Evolutionary conservation across 495 filamentous ascomycete genomes (phyloP).

Genomic region (Penicillium arizonense): DNA sequence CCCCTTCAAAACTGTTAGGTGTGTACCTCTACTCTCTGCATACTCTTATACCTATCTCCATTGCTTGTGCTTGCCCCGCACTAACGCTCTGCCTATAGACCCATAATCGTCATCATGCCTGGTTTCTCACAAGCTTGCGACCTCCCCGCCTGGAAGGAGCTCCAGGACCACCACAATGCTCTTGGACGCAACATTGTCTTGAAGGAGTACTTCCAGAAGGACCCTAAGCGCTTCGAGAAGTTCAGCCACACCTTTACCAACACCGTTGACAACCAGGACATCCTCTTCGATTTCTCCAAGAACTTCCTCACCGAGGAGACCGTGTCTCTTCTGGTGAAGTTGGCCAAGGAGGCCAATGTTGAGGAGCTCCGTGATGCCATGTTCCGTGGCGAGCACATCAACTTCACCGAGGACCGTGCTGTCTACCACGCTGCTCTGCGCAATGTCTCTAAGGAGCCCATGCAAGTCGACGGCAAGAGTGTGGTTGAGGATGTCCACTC

Average conservation of each 20-base stretch:
- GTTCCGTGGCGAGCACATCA: conserved; percentile 97
- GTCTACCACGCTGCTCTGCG: conserved; percentile 94
- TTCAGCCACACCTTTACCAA: conserved; percentile 84
- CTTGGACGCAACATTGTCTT: conserved; percentile 86
- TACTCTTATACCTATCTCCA: neutral
- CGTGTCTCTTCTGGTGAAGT: conserved; percentile 75
- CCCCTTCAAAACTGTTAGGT: conserved; percentile 2
- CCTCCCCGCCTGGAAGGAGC: conserved; percentile 78
- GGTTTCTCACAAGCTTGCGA: conserved; percentile 74
- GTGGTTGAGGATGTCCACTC: conserved; percentile 92
- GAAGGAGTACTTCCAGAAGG: conserved; percentile 87
- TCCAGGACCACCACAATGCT: conserved; percentile 82
- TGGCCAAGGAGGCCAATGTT: conserved; percentile 85
- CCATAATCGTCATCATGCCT: conserved; percentile 41
- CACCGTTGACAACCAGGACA: conserved; percentile 71
- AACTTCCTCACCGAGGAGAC: conserved; percentile 96
- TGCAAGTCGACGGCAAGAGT: conserved; percentile 92
- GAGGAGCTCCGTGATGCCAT: conserved; percentile 94
- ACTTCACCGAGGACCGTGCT: conserved; percentile 95
- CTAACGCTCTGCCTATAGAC: conserved; percentile 26
- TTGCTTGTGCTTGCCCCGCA: conserved; percentile 29
- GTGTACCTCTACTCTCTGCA: neutral
- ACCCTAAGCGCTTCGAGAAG: conserved; percentile 86
- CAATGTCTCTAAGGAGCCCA: conserved; percentile 78
- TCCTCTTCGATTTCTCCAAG: conserved; percentile 98